These are phyloP conservation scores for Cladosporium sp. DNA, from an alignment of 2,329 filamentous ascomycete species.

Conservation along the genomic window DNA sequence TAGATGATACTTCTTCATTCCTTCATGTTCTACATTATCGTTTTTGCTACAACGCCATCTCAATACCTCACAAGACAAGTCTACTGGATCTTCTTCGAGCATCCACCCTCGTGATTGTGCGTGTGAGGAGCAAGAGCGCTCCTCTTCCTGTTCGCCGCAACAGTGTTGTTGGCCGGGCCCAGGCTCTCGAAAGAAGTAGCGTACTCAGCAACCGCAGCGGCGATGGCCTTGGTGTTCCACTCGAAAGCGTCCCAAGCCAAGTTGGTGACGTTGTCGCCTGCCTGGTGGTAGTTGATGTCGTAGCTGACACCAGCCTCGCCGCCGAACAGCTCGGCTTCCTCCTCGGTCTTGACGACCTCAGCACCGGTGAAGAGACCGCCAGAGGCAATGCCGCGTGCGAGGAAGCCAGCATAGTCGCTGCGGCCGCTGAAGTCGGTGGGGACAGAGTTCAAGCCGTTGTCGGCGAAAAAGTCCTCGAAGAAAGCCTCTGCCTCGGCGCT, in stretches of 20 bases:
- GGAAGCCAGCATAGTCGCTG: slow-evolving; percentile 75
- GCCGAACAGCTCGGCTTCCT: slow-evolving; percentile 64
- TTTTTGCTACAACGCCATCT: too few species aligned
- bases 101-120: slow-evolving; percentile 11
- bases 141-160: slow-evolving; percentile 2
- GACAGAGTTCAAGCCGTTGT: slow-evolving; percentile 59
- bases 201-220: slow-evolving; percentile 67
- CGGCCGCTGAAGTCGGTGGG: slow-evolving; percentile 73
- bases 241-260: slow-evolving; percentile 51
- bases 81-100: neutral
- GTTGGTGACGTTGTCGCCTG: slow-evolving; percentile 51
- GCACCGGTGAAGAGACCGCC: slow-evolving; percentile 75
- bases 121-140: neutral
- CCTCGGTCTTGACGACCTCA: slow-evolving; percentile 67
- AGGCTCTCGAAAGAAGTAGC: slow-evolving; percentile 62
- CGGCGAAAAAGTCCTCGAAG: slow-evolving; percentile 63
- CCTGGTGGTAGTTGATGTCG: slow-evolving; percentile 54
- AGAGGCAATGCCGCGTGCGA: slow-evolving; percentile 58
- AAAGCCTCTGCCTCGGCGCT: slow-evolving; percentile 65
- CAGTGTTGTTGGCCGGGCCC: slow-evolving; percentile 14
- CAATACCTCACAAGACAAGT: neutral
- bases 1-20: too few species aligned
- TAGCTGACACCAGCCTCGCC: slow-evolving; percentile 58
- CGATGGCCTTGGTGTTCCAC: slow-evolving; percentile 56
- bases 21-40: too few species aligned